A percentile compares a stretch with the other conserved stretches of the same genome.
phyloP scores from a whole-genome alignment of 495 filamentous ascomycete species.

The Xylaria longipes region DNA sequence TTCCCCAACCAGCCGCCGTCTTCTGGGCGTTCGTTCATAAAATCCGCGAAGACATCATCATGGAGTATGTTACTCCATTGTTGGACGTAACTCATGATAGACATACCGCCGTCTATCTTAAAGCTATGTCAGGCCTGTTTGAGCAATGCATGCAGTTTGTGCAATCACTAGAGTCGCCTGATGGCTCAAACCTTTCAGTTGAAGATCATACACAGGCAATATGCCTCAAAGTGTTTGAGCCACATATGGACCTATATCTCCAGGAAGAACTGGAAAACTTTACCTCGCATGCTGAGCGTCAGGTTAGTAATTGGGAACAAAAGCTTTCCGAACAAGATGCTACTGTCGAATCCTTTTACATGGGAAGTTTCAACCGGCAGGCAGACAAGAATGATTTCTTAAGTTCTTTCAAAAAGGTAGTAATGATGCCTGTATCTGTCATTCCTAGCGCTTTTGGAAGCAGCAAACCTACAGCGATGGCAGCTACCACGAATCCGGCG shows the following conservation, averaged over 20 bases:
- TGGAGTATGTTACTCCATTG: conserved; percentile 82
- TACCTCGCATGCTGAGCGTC: conserved; percentile 71
- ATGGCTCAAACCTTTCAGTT: conserved; percentile 37
- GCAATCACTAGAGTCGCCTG: conserved; percentile 65
- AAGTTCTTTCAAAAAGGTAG: conserved; percentile 96
- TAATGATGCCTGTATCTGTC: conserved; percentile 97
- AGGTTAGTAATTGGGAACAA: conserved; percentile 87
- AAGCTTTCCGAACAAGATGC: conserved; percentile 90
- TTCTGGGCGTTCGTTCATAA: conserved; percentile 80
- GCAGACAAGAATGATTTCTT: conserved; percentile 96
- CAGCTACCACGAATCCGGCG: conserved; percentile 36
- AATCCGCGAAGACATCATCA: conserved; percentile 81
- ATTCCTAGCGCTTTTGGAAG: conserved; percentile 67
- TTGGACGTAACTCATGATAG: conserved; percentile 88
- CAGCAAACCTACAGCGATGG: conserved; percentile 48
- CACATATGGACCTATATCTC: conserved; percentile 90
- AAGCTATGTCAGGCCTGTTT: conserved; percentile 84
- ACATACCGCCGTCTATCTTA: conserved; percentile 79
- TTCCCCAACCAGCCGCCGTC: conserved; percentile 77
- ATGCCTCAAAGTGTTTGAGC: conserved; percentile 79
- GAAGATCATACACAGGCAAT: conserved; percentile 62
- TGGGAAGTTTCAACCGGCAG: conserved; percentile 92
- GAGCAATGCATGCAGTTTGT: conserved; percentile 81
- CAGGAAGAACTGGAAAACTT: conserved; percentile 91
- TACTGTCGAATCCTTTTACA: conserved; percentile 89